Base-by-base conservation (phyloP, 805 yeast genomes). In the Saccharomycopsis microspora region DNA sequence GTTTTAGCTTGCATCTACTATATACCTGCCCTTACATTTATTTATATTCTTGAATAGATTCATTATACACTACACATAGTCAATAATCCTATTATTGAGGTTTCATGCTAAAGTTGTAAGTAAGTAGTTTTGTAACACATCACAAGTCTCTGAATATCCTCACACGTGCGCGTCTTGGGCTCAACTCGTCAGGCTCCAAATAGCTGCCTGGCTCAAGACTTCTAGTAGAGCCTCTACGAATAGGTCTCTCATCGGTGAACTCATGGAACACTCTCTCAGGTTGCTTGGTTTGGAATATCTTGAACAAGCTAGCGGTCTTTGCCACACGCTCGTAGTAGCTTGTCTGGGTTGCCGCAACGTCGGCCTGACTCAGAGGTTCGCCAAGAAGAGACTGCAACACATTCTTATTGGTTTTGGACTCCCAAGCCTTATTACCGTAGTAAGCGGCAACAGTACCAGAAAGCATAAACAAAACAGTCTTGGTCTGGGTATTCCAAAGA, bases 131-230 rank as follows among this genome's bases (percentile, higher is more conserved):
- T 19, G 19, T 19, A 19, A 19, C 19, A 19, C 19, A 19, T 19
- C n/a, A 51, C n/a, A 51, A 49, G 39, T 49, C 53, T 36, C 49
- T 51, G 49, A 51, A 51, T 37, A 46, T 43, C 35, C 46, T 48
- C 39, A 46, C 32, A 32, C 54, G 50, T 35, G 45, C 53, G 28
- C 54, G 43, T 51, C 54, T 51, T 38, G 50, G 52, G 28, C 49
- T 49, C 30, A 51, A 30, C n/a, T 41, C 43, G 27, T 42, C 49
- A 28, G 39, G 41, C 11, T 49, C 45, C 19, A 51, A 9, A 29
- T 39, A 37, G n/a, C 44, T 37, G 11, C 54, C 54, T 11, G 54
- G 54, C 5, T 43, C 43, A 38, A 46, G 46, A 41, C 43, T 45
- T 47, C 54, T 47, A 5, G 9, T 32, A 9, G 52, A 43, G n/a